These are phyloP conservation scores for Grigorovia transvaalensis DNA, from an alignment of 805 yeast genomes.

Conservation along the genomic window DNA sequence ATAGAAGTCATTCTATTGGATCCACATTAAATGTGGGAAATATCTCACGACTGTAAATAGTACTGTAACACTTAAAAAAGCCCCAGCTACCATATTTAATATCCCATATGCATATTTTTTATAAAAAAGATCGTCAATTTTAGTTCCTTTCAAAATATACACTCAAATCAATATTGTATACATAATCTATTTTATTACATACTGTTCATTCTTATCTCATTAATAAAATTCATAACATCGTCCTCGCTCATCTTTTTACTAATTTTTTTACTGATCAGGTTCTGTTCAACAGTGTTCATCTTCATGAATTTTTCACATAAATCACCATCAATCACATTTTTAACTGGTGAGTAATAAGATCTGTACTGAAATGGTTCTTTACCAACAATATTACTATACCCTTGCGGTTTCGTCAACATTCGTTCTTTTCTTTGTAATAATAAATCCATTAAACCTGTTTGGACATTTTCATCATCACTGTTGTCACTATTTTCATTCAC, in stretches of 20 bases:
- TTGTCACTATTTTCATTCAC: slow-evolving; percentile 14
- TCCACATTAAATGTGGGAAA: slow-evolving; percentile 13
- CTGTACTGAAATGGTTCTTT: slow-evolving; percentile 61
- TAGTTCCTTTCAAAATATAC: no score
- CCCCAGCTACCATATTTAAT: neutral
- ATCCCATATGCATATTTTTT: neutral
- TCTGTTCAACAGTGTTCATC: slow-evolving; percentile 15
- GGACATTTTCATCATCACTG: slow-evolving; percentile 2
- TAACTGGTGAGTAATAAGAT: slow-evolving; percentile 72
- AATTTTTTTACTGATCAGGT: slow-evolving; percentile 22
- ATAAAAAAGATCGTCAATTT: neutral
- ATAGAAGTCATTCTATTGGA: slow-evolving; percentile 16
- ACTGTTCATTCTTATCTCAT: slow-evolving; percentile 22
- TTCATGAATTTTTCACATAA: slow-evolving; percentile 48
- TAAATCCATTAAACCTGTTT: slow-evolving; percentile 1
- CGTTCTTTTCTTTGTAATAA: neutral
- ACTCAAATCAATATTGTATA: neutral
- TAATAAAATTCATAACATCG: slow-evolving; percentile 12
- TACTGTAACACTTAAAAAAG: neutral
- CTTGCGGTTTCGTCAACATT: slow-evolving; percentile 13
- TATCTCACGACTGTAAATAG: slow-evolving; percentile 4
- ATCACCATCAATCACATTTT: slow-evolving; percentile 81
- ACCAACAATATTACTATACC: slow-evolving; percentile 38
- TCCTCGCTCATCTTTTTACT: slow-evolving; percentile 29
- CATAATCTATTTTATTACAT: slow-evolving; percentile 11